Conservation (phyloP, 2,329 filamentous ascomycete genomes). For the Blumeria graminis region DNA sequence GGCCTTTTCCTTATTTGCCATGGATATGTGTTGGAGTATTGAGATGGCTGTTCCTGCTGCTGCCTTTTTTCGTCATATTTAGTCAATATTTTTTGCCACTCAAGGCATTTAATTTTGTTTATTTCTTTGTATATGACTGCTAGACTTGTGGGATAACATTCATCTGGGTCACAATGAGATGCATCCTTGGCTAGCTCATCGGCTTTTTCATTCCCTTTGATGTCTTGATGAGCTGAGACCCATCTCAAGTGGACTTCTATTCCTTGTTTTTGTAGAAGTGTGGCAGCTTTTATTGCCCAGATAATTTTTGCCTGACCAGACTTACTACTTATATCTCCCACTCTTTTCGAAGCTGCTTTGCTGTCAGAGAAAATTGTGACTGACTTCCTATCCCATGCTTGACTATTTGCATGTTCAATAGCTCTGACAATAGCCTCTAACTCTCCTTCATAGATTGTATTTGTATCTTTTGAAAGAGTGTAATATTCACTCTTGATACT, state of each 20-base stretch:
- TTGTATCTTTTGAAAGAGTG: background rate
- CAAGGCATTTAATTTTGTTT: background rate
- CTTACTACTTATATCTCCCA: background rate
- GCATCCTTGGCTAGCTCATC: background rate
- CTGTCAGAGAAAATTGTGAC: background rate
- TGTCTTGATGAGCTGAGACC: background rate
- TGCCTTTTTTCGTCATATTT: no score
- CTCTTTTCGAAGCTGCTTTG: background rate
- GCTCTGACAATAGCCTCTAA: background rate
- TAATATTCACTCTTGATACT: background rate
- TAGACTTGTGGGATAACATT: background rate
- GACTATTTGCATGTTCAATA: background rate
- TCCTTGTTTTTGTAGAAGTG: background rate
- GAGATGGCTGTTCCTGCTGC: conserved; percentile 13
- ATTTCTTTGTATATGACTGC: background rate
- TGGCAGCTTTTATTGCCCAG: background rate
- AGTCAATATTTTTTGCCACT: background rate
- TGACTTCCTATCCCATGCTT: background rate
- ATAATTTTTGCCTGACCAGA: background rate
- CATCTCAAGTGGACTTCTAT: background rate
- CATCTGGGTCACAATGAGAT: background rate
- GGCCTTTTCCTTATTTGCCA: conserved; percentile 13
- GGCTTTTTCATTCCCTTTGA: background rate
- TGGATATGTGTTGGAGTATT: conserved; percentile 33
- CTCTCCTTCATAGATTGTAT: background rate